Evolutionary conservation across 805 yeast species (phyloP), one percentile per base, ranked within the genome.

Genomic region (Candida pini): DNA sequence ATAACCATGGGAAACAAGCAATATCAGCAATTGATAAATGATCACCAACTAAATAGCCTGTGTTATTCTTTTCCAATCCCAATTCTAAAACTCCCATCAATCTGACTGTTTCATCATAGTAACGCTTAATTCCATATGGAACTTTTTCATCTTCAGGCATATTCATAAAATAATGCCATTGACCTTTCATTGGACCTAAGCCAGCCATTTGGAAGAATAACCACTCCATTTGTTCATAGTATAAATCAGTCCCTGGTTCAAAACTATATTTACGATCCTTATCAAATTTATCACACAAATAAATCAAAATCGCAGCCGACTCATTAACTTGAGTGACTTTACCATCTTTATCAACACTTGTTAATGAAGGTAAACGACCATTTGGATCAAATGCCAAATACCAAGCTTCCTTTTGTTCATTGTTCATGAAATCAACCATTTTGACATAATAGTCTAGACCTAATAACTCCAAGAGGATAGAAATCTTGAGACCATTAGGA

Each of bases 101-200:
- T 47, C 84, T 61, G 19, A 62, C 57, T 7, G 77, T 66, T 45
- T 79, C 84, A 18, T 58, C 62, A 6, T 45, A 34, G 48, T 68
- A 79, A 42, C 84, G 62, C 19, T 69, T 60, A 33, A 71, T 68
- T 13, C 66, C 83, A 48, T 73, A 76, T 16, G 68, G 74, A 28
- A 73, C 48, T 47, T 75, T 69, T 40, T 73, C 82, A 0, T 60
- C 53, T 5, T 79, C 74, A 46, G 38, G 66, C 5, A 36, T 14
- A 2, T 39, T n/a, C n/a, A n/a, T 25, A 49, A 77, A 79, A 49
- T 71, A 78, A 40, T 55, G 51, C 27, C 71, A 73, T 49, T 78
- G 83, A 9, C 85, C 84, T 48, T 69, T 76, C 67, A 69, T 73
- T 37, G 83, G 83, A 22, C 80, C 79, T 26, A 71, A 56, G 7